Evolutionary conservation across 1,139 yeast species (phyloP), one percentile per base, ranked within the genome.

Genomic region (Wickerhamiella infanticola): DNA sequence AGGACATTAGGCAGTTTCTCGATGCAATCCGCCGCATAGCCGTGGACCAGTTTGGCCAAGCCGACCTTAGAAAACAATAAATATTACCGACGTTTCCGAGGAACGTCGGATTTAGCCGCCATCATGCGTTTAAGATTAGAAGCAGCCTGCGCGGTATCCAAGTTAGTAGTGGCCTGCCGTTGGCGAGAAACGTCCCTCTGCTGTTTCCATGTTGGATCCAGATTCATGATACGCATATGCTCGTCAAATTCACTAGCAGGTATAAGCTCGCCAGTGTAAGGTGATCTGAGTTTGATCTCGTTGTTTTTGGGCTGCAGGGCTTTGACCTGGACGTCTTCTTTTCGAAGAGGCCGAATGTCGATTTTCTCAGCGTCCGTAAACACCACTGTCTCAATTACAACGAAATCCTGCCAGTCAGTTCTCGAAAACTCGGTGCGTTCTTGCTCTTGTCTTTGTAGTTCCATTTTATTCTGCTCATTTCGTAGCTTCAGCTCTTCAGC

Each of bases 391-490:
- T 79, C 86, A 3, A 82, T 81, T 18, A 85, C 67, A 1, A 71
- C 67, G 58, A 86, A 86, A 51, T 82, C 84, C 50, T 79, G 79
- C 98, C 98, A 90, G 61, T 88, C 88, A 26, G 85, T 79, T 31
- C 81, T 74, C 3, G 43, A 24, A 5, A 5, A 25, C 18, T 23
- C 33, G 24, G 27, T 24, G 24, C 40, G 8, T 25, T 6, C 7
- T 13, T 35, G 33, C n/a, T 65, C 52, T 49, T 65, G 65, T 46
- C 62, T 54, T 47, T 61, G 54, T 57, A 66, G 59, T 48, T 62
- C 54, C 31, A 58, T 56, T 42, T 61, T 56, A 31, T 53, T 52
- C 6, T 49, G 62, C 52, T 69, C 61, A 18, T 59, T 63, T 38
- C 63, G 62, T 41, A 64, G 36, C 6, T 35, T 31, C 3, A 23